Percentiles rank a stretch among this genome's conserved stretches.
These are phyloP conservation scores for Arthrobotrys iridis DNA, from an alignment of 2,329 filamentous ascomycete species.

Conservation along the genomic window DNA sequence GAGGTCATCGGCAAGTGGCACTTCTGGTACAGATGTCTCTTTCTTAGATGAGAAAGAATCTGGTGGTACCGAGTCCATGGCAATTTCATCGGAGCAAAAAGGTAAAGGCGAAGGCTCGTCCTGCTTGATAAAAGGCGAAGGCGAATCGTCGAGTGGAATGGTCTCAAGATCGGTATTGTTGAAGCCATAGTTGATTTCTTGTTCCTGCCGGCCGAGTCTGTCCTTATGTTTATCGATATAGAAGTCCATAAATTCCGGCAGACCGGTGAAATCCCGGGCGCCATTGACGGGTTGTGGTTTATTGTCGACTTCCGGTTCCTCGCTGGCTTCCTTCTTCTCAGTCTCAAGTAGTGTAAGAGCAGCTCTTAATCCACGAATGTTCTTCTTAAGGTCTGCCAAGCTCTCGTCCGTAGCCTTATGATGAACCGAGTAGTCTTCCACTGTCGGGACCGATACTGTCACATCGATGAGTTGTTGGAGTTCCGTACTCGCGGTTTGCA, in stretches of 20 bases:
- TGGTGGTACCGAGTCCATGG: background rate
- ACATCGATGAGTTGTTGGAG: background rate
- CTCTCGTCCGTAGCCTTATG: constrained; percentile 47
- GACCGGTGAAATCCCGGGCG: constrained; percentile 28
- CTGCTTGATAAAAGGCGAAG: constrained; percentile 28
- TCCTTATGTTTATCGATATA: constrained; percentile 13
- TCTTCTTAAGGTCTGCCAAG: constrained; percentile 46
- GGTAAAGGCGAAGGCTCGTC: constrained; percentile 25
- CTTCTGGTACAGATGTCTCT: background rate
- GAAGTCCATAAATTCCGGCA: constrained; percentile 22
- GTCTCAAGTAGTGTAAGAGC: constrained; percentile 30
- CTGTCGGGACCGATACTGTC: background rate
- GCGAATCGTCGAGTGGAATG: background rate
- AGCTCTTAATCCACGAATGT: constrained; percentile 44
- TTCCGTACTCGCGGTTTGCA: constrained; percentile 2
- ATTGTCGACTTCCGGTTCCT: constrained; percentile 13
- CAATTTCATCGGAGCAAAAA: constrained; percentile 1
- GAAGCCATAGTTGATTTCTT: constrained; percentile 1
- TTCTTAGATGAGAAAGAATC: background rate
- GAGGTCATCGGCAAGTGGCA: constrained; percentile 6
- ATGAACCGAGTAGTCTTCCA: constrained; percentile 37
- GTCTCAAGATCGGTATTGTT: background rate
- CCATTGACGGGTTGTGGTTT: constrained; percentile 12
- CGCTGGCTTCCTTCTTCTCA: constrained; percentile 20
- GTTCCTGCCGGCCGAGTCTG: background rate